A percentile compares a stretch with the other conserved stretches of the same genome.
These are phyloP conservation scores for Lentinula sp. DNA, from an alignment of 768 basidiomycete species.

Conservation along the genomic window DNA sequence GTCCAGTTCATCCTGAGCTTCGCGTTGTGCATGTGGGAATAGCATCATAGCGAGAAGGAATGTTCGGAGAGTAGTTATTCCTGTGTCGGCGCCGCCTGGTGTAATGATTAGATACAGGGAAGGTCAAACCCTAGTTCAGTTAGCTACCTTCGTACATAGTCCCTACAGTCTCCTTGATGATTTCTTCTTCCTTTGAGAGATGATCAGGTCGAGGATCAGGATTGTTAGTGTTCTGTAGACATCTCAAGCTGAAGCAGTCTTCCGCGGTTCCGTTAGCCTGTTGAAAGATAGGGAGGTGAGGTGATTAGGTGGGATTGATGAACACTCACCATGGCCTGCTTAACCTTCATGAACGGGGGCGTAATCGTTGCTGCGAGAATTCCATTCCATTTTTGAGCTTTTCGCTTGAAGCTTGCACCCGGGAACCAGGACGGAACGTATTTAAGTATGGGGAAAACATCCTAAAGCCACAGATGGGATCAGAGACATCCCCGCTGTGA, in stretches of 20 bases:
- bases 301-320: background rate
- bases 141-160: conserved; percentile 1
- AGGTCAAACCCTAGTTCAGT: too few species aligned
- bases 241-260: background rate
- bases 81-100: background rate
- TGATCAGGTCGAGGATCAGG: background rate
- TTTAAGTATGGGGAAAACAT: conserved; percentile 2
- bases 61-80: background rate
- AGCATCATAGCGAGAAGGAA: conserved; percentile 1
- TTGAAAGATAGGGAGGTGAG: background rate
- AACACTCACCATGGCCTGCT: background rate
- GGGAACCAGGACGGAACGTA: conserved; percentile 5
- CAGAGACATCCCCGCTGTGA: background rate
- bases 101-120: background rate
- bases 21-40: background rate
- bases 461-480: background rate
- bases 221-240: background rate
- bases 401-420: background rate
- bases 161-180: conserved; percentile 5
- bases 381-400: background rate
- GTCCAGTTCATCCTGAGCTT: background rate
- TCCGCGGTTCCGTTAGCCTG: background rate
- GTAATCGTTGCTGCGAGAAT: background rate
- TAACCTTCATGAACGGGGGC: background rate
- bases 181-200: background rate